Conservation (phyloP, 352 stramenopile genomes). For the Thraustochytrium sp. region DNA sequence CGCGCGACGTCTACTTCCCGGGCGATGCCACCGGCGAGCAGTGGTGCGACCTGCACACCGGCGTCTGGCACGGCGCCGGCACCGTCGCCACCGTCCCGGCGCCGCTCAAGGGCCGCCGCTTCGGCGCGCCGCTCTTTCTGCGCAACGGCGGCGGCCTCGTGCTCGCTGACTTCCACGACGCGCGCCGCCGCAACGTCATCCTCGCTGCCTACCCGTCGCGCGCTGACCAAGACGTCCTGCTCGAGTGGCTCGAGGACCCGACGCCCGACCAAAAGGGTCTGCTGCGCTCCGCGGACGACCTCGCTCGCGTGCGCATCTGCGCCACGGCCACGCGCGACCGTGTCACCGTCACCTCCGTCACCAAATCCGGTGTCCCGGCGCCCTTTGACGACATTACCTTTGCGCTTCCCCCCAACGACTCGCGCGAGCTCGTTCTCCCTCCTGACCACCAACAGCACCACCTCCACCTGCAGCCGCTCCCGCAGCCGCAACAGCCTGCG, state of each 20-base stretch:
- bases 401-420: background rate
- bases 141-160: conserved; percentile 21
- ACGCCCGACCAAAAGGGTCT: background rate
- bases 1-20: conserved; percentile 33
- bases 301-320: background rate
- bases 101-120: background rate
- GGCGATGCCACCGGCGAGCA: background rate
- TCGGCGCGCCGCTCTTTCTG: conserved; percentile 36
- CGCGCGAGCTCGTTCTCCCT: background rate
- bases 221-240: background rate
- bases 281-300: background rate
- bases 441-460: too few relatives aligned
- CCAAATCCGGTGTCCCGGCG: background rate
- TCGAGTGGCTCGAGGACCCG: conserved; percentile 37
- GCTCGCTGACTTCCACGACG: background rate
- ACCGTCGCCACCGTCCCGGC: background rate
- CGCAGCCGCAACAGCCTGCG: too few relatives aligned
- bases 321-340: background rate
- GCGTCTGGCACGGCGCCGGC: conserved; percentile 11
- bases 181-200: background rate
- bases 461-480: too few relatives aligned
- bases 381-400: background rate
- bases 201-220: background rate
- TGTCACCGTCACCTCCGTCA: background rate
- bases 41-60: conserved; percentile 37